Conservation (phyloP, 23 red algal genomes). For the Gracilaria gracilis region DNA sequence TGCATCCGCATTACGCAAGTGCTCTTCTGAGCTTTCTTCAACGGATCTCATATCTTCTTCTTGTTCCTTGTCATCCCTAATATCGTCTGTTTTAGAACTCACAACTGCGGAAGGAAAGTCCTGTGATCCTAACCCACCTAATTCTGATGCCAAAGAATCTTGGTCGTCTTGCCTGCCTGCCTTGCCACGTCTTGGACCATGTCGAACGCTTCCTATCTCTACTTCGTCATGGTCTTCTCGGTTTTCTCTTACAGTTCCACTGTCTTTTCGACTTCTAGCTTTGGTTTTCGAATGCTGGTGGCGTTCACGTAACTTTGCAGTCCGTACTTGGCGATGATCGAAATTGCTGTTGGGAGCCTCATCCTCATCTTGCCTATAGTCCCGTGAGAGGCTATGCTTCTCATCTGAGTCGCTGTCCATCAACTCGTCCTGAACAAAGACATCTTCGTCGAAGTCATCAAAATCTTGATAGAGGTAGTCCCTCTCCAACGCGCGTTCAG, state of each 20-base stretch:
- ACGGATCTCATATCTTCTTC: background rate
- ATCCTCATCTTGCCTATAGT: background rate
- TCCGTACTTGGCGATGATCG: background rate
- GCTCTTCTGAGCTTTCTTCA: slow-evolving; percentile 2
- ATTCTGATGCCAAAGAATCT: background rate
- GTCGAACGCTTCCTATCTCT: slow-evolving; percentile 5
- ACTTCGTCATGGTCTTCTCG: background rate
- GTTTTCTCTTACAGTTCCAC: background rate
- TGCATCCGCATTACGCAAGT: background rate
- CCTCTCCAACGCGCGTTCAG: background rate
- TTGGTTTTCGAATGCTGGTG: background rate
- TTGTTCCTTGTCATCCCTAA: background rate
- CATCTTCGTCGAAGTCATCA: background rate
- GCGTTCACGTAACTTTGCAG: background rate
- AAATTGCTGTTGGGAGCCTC: background rate
- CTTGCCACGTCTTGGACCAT: background rate
- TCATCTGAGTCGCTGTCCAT: background rate
- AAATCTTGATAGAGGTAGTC: background rate
- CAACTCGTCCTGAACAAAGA: background rate
- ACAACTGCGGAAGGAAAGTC: slow-evolving; percentile 18
- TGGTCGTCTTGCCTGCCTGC: background rate
- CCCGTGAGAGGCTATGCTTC: background rate
- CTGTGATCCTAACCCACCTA: background rate
- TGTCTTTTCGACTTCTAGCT: background rate
- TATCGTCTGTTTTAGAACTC: slow-evolving; percentile 2